Evolutionary conservation across 306 rosid genomes (phyloP), one percentile per base, ranked within the genome.

Genomic region (Malus sieversii): DNA sequence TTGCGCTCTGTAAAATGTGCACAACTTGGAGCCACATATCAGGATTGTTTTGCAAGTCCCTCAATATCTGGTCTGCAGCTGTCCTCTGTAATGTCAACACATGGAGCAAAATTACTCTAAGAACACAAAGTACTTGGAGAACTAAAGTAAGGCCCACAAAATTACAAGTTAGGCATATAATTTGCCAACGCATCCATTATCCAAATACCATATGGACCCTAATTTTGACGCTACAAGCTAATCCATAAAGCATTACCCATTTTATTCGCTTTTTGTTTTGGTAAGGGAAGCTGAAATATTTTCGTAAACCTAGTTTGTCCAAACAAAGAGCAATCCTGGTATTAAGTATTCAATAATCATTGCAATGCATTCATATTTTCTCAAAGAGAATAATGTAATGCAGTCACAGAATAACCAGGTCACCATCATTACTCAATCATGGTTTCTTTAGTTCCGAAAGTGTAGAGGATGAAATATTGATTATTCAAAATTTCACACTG

Each of bases 21-120:
- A 96, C 96, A 68, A 96, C 99, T 88, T 96, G 99, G 30, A 96
- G 92, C 99, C 99, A 96, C 96, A 90, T 96, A 33, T 96, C 97
- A 0, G 92, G 90, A 87, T 96, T 96, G 32, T 88, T 90, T 86
- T 96, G 99, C 82, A 96, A 82, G 76, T 96, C 98, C 25, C 98
- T 90, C 85, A 96, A 75, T 76, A 92, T 88, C 66, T 87, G 93
- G 82, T 96, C 99, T 13, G 99, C 99, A 33, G 99, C 97, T 69
- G 85, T 84, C 82, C 99, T 89, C 99, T 96, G 93, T 75, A 76
- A 46, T 40, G 66, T 33, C 58, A 29, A 51, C 27, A 75, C 6
- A 69, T 48, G 22, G 3, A 15, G 29, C 8, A 27, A 4, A 30
- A 12, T 44, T 66, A 46, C 3, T 60, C 46, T 52, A 23, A 45